phyloP scores from a whole-genome alignment of 768 basidiomycete species.

The Gyrodon lividus region DNA sequence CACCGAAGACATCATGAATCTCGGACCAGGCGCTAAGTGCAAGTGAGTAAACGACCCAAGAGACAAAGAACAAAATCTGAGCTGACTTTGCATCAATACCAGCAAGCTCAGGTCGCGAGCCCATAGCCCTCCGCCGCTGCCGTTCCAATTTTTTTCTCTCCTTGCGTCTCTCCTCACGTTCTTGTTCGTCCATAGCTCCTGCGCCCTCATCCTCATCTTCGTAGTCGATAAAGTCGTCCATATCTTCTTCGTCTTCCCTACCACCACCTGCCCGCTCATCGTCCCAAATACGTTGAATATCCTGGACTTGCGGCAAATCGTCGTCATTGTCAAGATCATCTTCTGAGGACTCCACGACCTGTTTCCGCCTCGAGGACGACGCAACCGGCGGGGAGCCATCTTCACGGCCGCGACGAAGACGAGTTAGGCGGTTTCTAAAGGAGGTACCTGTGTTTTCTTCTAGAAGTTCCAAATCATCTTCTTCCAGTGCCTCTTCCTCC shows the following conservation, averaged over 20 bases:
- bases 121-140: slow-evolving; percentile 63
- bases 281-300: slow-evolving; percentile 74
- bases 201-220: slow-evolving; percentile 80
- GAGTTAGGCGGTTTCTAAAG: slow-evolving; percentile 72
- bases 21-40: slow-evolving; percentile 84
- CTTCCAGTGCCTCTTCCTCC: slow-evolving; percentile 75
- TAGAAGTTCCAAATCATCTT: slow-evolving; percentile 80
- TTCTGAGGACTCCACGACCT: slow-evolving; percentile 69
- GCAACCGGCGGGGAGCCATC: slow-evolving; percentile 67
- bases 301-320: slow-evolving; percentile 49
- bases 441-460: slow-evolving; percentile 84
- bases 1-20: slow-evolving; percentile 94
- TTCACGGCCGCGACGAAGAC: slow-evolving; percentile 71
- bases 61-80: not conserved
- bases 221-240: slow-evolving; percentile 77
- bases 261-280: slow-evolving; percentile 56
- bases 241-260: slow-evolving; percentile 57
- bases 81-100: slow-evolving; percentile 85
- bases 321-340: slow-evolving; percentile 67
- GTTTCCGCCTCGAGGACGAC: slow-evolving; percentile 58
- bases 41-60: slow-evolving; percentile 12
- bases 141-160: slow-evolving; percentile 63
- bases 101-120: slow-evolving; percentile 66
- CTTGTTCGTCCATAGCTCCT: slow-evolving; percentile 73
- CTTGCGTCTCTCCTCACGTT: slow-evolving; percentile 70